phyloP scores from a whole-genome alignment of 768 basidiomycete species.

The Boletus pseudopeckii region DNA sequence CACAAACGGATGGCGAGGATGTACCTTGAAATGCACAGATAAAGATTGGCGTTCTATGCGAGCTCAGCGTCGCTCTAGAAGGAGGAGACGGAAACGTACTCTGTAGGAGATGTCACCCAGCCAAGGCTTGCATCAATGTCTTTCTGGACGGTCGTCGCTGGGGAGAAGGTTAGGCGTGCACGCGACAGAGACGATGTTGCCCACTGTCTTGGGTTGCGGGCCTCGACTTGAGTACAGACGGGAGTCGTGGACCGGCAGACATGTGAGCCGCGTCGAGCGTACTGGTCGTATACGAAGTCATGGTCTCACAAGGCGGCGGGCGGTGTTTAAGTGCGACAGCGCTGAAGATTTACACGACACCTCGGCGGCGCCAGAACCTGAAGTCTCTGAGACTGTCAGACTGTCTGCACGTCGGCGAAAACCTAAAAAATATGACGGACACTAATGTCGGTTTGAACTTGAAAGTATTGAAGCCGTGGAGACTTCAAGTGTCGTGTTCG shows the following conservation, averaged over 20 bases:
- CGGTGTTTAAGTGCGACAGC: too few relatives aligned
- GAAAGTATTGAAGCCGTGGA: too few relatives aligned
- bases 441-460: too few relatives aligned
- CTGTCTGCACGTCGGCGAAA: too few relatives aligned
- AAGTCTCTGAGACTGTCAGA: too few relatives aligned
- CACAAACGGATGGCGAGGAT: not conserved
- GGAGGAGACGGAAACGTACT: conserved; percentile 42
- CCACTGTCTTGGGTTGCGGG: conserved; percentile 34
- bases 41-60: conserved; percentile 69
- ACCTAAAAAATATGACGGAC: too few relatives aligned
- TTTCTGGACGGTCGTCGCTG: conserved; percentile 53
- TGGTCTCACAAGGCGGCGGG: not conserved
- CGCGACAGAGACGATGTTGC: not conserved
- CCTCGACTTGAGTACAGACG: conserved; percentile 32
- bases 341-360: too few relatives aligned
- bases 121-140: conserved; percentile 52
- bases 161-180: not conserved
- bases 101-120: conserved; percentile 59
- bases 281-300: not conserved
- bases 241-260: conserved; percentile 29
- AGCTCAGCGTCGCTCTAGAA: conserved; percentile 1
- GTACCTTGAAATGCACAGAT: conserved; percentile 67
- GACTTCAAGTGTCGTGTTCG: too few relatives aligned
- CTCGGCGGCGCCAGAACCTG: too few relatives aligned
- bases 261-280: not conserved